phyloP scores from a whole-genome alignment of 176 grass and related monocot genomes.

The Tuctoria greenei region DNA sequence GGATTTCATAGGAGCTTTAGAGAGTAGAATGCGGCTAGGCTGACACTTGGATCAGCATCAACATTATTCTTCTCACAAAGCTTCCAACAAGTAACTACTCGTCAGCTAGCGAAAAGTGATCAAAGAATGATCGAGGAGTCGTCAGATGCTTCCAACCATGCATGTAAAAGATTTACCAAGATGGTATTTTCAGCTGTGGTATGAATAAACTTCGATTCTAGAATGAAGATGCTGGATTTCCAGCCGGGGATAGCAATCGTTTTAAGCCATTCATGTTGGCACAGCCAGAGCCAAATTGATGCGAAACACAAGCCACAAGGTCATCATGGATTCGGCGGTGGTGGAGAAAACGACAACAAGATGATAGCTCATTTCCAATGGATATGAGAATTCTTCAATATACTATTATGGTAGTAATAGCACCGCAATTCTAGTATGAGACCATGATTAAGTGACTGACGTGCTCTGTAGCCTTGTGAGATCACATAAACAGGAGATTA shows the following conservation, averaged over 20 bases:
- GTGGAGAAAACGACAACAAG: background rate
- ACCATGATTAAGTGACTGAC: conserved; percentile 24
- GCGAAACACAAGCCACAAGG: background rate
- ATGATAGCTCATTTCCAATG: background rate
- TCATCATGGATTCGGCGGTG: conserved; percentile 29
- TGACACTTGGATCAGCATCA: background rate
- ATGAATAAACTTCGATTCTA: background rate
- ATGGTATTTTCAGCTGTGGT: background rate
- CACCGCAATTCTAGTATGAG: background rate
- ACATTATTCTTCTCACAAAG: background rate
- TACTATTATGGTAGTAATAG: background rate
- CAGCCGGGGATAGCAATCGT: background rate
- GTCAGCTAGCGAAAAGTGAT: background rate
- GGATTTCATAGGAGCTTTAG: background rate
- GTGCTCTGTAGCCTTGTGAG: background rate
- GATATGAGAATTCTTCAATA: background rate
- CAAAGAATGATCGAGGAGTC: background rate
- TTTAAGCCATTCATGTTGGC: background rate
- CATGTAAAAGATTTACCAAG: background rate
- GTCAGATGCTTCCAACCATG: background rate
- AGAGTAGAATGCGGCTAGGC: background rate
- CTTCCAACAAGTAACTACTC: background rate
- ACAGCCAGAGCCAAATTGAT: background rate
- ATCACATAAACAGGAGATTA: background rate
- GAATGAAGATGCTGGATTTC: background rate